These are phyloP conservation scores for Grosmannia clavigera DNA, from an alignment of 2,329 filamentous ascomycete genomes.

Conservation along the genomic window DNA sequence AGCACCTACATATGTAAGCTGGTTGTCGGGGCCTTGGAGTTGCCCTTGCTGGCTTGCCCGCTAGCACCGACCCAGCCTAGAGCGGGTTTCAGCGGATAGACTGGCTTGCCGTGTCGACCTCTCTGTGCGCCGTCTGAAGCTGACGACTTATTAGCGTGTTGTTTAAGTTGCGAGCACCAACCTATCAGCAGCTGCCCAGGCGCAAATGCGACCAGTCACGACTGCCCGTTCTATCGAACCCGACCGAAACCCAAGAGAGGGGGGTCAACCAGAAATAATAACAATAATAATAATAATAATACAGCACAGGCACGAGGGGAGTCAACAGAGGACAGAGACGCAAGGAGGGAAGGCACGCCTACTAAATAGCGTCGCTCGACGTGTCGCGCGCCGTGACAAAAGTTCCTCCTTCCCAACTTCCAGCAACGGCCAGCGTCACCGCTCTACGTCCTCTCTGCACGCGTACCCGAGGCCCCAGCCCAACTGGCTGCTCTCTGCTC, in stretches of 20 bases:
- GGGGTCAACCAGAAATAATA: neutral
- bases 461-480: neutral
- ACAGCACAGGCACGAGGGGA: neutral
- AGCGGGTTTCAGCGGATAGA: neutral
- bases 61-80: neutral
- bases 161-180: neutral
- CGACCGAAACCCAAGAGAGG: constrained; percentile 6
- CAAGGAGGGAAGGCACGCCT: neutral
- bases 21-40: too few species aligned
- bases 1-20: too few species aligned
- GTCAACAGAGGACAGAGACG: neutral
- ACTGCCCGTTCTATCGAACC: constrained; percentile 5
- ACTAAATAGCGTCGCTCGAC: neutral
- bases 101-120: neutral
- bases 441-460: neutral
- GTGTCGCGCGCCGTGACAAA: neutral
- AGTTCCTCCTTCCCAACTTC: neutral
- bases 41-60: neutral
- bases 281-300: neutral
- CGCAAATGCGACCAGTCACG: constrained; percentile 1
- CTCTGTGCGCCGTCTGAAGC: neutral
- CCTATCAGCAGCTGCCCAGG: neutral
- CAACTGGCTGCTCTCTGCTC: neutral
- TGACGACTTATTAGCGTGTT: neutral
- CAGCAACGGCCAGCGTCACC: neutral